Conservation (phyloP, 2,329 filamentous ascomycete genomes). For the Cladorrhinum sp. region DNA sequence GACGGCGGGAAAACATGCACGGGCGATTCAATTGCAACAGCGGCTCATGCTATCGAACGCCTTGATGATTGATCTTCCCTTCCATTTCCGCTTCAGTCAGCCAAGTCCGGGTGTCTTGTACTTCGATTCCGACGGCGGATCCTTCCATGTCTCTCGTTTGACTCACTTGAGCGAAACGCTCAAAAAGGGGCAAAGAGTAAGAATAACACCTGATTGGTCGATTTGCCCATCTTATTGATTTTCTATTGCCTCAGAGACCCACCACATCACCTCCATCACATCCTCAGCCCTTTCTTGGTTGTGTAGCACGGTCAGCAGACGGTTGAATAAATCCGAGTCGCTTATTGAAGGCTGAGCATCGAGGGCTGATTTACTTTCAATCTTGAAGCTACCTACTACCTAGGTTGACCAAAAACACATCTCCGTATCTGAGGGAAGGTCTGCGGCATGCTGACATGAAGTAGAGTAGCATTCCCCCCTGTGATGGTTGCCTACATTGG, state of each 20-base stretch:
- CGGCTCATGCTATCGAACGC: conserved; percentile 1
- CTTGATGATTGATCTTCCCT: conserved; percentile 1
- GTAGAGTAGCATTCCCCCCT: background rate
- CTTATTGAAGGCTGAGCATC: background rate
- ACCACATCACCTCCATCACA: background rate
- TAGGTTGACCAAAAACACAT: background rate
- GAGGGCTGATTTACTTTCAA: background rate
- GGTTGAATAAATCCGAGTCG: background rate
- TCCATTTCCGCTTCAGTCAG: background rate
- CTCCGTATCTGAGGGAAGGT: too few species aligned
- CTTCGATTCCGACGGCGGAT: background rate
- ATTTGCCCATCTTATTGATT: background rate
- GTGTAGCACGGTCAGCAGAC: background rate
- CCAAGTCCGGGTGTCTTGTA: background rate
- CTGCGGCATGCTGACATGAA: background rate
- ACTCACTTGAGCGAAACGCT: background rate
- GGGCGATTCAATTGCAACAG: conserved; percentile 3
- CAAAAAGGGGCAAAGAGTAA: background rate
- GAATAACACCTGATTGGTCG: background rate
- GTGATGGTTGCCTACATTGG: background rate
- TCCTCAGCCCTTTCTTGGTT: background rate
- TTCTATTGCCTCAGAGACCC: background rate
- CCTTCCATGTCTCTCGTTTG: background rate
- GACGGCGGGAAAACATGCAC: background rate
- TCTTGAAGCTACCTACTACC: too few species aligned